Base-by-base conservation (phyloP, 208 protist genomes). In the Trypanosoma caninum region DNA sequence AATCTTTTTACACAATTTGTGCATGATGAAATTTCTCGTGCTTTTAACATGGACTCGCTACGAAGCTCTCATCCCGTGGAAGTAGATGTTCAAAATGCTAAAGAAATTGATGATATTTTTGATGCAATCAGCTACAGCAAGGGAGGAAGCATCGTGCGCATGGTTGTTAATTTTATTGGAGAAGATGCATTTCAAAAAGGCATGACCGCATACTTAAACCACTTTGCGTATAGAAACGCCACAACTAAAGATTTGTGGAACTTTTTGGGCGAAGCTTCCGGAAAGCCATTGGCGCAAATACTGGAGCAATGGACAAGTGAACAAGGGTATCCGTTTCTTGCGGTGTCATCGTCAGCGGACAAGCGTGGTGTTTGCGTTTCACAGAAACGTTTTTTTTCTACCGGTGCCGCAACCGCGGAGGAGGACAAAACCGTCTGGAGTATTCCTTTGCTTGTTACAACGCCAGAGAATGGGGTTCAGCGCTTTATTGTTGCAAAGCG, bases 21-120 rank as follows among this genome's bases (percentile, higher is more conserved):
- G 27, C 71, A 80, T 44, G 51, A 71, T 53, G 83, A 96, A 61
- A 67, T 74, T 56, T 68, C 55, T 46, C 60, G 72, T 13, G 96
- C 89, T 31, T 74, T 94, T 18, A 42, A 84, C 38, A 65, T 98
- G 33, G 96, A 97, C 65, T 82, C 74, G 0, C 41, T 96, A 28
- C 61, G 62, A 30, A 84, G 65, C 30, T 97, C 89, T n/a, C 94
- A 98, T 80, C 87, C 91, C 34, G 92, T 98, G 51, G 77, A 97
- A 69, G 84, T 97, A 27, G 70, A 80, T 41, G 72, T 98, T 53
- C 64, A 67, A 52, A 58, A 93, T 65, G 76, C 95, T 9, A 65
- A 84, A 30, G 81, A 97, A 59, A 83, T 97, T 57, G 85, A 98
- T 52, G 81, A 93, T 53, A 95, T 97, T 60, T 97, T 97, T 70